Evolutionary conservation across 1,284 basidiomycete genomes (phyloP).

Genomic region (Golubevia sp.): DNA sequence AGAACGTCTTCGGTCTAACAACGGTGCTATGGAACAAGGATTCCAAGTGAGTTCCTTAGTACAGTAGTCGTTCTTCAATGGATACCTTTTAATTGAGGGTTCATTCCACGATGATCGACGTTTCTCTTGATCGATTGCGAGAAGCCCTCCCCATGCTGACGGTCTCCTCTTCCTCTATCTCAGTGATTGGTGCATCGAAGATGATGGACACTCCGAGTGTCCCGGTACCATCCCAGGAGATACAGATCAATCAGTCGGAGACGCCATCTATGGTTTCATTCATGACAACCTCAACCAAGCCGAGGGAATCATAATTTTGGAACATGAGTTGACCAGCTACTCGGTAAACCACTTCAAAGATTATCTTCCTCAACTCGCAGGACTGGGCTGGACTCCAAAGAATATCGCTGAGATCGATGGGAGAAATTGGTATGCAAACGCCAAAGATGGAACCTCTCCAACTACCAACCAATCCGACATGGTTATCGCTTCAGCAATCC

Average conservation of each 20-base stretch:
- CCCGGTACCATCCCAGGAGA: slow-evolving; percentile 26
- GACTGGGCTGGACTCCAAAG: slow-evolving; percentile 26
- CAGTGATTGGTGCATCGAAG: slow-evolving; percentile 17
- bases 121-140: too few relatives aligned
- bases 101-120: too few relatives aligned
- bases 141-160: background rate
- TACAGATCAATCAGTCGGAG: slow-evolving; percentile 15
- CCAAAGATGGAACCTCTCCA: slow-evolving; percentile 9
- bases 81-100: too few relatives aligned
- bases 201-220: slow-evolving; percentile 18
- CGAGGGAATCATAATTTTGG: slow-evolving; percentile 36
- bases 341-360: slow-evolving; percentile 33
- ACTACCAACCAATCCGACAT: background rate
- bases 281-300: slow-evolving; percentile 19
- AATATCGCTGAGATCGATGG: slow-evolving; percentile 27
- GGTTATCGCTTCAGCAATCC: background rate
- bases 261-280: slow-evolving; percentile 13
- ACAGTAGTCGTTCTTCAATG: too few relatives aligned
- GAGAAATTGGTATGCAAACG: slow-evolving; percentile 37
- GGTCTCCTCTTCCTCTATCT: background rate
- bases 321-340: slow-evolving; percentile 36
- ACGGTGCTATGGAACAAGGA: slow-evolving; percentile 81
- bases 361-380: slow-evolving; percentile 26
- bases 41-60: slow-evolving; percentile 6
- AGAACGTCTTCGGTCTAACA: slow-evolving; percentile 65